Percentiles rank a stretch among this genome's conserved stretches.
Evolutionary conservation across 805 yeast species (phyloP).

Genomic region (Wickerhamomyces chaumierensis): DNA sequence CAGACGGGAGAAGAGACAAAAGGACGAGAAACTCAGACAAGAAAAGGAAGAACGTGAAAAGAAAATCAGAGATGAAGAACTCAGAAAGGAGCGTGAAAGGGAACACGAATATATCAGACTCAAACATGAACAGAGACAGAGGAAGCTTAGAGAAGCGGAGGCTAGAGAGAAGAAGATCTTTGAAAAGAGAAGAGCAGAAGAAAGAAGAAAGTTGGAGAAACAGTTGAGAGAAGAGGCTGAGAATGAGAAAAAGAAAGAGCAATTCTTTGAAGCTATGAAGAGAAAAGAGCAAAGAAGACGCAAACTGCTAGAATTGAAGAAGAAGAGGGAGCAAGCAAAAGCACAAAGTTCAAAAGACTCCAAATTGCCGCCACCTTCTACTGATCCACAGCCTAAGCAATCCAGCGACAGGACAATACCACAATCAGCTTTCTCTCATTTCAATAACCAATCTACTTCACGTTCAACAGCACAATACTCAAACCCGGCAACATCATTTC

Average conservation of each 20-base stretch:
- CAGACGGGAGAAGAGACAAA: no score
- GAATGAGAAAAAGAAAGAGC: conserved; percentile 2
- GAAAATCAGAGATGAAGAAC: conserved; percentile 1
- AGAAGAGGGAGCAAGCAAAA: conserved; percentile 3
- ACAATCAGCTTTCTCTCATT: background rate
- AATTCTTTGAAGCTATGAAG: background rate
- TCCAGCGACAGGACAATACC: background rate
- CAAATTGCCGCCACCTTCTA: no score
- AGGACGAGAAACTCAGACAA: conserved; percentile 1
- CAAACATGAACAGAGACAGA: conserved; percentile 1
- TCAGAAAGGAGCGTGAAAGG: background rate
- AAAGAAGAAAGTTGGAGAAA: conserved; percentile 4
- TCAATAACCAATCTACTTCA: background rate
- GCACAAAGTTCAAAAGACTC: background rate
- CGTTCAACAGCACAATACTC: background rate
- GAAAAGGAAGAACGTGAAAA: conserved; percentile 1
- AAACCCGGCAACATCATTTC: background rate
- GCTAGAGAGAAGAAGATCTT: conserved; percentile 5
- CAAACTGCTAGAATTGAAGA: background rate
- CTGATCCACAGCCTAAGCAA: background rate
- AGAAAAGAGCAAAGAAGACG: conserved; percentile 1
- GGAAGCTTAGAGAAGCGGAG: conserved; percentile 4
- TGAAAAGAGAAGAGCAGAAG: conserved; percentile 9
- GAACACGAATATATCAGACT: background rate
- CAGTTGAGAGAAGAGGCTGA: conserved; percentile 3